Evolutionary conservation across 495 filamentous ascomycete species (phyloP), one percentile per base, ranked within the genome.

Genomic region (Choiromyces venosus): DNA sequence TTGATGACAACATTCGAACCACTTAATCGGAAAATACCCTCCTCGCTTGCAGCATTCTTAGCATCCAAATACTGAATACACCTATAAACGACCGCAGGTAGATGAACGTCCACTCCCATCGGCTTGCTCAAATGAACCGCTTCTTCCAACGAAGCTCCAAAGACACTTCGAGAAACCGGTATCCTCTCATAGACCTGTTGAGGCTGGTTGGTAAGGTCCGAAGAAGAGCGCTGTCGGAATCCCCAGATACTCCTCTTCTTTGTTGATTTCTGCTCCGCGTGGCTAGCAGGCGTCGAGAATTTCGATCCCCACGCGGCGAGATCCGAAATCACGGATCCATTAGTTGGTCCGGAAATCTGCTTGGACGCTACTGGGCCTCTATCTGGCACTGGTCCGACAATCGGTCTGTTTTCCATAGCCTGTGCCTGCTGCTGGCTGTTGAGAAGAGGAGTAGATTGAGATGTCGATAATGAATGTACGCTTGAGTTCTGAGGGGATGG

Each of bases 81-180:
- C 65, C 95, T 91, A 84, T 96, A 98, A 61, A 97, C 93, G 1
- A 98, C 95, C n/a, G 96, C 92, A 10, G 95, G 95, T 42, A 99
- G 84, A 66, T 90, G 88, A 29, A 91, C 88, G 68, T 85, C 85
- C 29, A 91, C 84, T 71, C 91, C 93, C 61, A 86, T 82, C 9
- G 94, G 94, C 19, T 87, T 85, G 74, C 90, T 92, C 79, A 87
- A 91, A 76, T 91, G 87, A 7, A 97, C 94, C 44, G 95, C 95
- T 78, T 99, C 94, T 7, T 89, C 88, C 42, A 99, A 83, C 8
- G 93, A 89, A 64, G 91, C 91, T 18, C 95, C 96, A 82, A 99
- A 99, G 10, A 92, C 91, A 35, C 67, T 67, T 64, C 77, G 74
- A 8, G 78, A 70, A 29, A 78, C 65, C 4, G 80, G 80, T 64